Base-by-base conservation (phyloP, 2,329 filamentous ascomycete genomes). In the Geoglossum cookeanum region DNA sequence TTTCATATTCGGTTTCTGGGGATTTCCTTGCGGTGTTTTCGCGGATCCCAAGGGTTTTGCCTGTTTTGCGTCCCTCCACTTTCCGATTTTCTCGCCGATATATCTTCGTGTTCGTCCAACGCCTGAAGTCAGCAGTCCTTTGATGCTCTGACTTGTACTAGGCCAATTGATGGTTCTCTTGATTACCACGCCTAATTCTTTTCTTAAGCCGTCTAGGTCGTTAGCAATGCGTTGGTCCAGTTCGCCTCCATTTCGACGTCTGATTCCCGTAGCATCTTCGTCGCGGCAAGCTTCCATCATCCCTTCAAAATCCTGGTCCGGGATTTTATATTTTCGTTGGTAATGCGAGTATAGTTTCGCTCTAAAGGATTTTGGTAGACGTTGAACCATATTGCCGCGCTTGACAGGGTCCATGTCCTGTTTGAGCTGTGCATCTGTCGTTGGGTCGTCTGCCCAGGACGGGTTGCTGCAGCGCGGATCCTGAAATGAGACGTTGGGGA, bases 341-440 rank as follows among this genome's bases (percentile, higher is more conserved):
- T 96, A 98, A 65, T 90, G 83, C 69, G 95, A 95, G 72, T 98
- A 98, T 0, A 98, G 74, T 59, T 88, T 90, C 57, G 85, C 80
- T 42, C 92, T 81, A 76, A 98, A 97, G 4, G 82, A 77, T 64
- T 85, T 84, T 3, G 92, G 92, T 9, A 98, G 74, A 11, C 92
- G 84, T 4, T 92, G 82, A 8, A 98, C 91, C 87, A 98, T 98
- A 70, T 98, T 98, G 17, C 87, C 88, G 58, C 92, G 83, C 65
- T 86, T 89, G 58, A 87, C 72, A 0, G 90, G 87, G 64, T 95
- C 87, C 89, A 97, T 94, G 65, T 97, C 89, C 69, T 98, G 92
- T 47, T 78, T 75, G 22, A 98, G 74, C 15, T 73, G 76, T 62
- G 87, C 77, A 62, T 92, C 81, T 30, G 79, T 74, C 11, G 75